Evolutionary conservation across 208 protist genomes (phyloP).

Genomic region (Strigomonas galati): DNA sequence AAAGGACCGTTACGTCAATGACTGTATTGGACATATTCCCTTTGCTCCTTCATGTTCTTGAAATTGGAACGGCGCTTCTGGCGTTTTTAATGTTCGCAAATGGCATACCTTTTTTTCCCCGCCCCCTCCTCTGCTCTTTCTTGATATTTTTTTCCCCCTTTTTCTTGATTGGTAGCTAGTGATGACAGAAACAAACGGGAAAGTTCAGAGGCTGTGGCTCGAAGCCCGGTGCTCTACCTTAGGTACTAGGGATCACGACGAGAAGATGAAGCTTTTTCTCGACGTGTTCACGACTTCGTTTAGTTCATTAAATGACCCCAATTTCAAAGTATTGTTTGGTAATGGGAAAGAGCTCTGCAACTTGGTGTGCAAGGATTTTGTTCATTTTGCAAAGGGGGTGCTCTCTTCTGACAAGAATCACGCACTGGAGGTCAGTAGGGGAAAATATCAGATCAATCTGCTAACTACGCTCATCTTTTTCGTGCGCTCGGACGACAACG

Average conservation of each 20-base stretch:
- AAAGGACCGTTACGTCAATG: too few relatives aligned
- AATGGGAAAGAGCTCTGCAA: conserved; percentile 28
- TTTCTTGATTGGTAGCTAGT: background rate
- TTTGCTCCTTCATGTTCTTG: too few relatives aligned
- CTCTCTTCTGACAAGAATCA: background rate
- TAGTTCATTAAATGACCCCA: conserved; percentile 22
- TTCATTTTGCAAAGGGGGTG: conserved; percentile 6
- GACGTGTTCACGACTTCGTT: conserved; percentile 28
- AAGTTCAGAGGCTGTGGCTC: conserved; percentile 45
- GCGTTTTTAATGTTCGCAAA: too few relatives aligned
- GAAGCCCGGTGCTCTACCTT: conserved; percentile 40
- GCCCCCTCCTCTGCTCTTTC: too few relatives aligned
- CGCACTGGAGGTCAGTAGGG: background rate
- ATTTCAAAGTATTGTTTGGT: conserved; percentile 38
- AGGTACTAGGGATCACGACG: conserved; percentile 20
- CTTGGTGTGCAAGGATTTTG: conserved; percentile 25
- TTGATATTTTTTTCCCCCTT: conserved; percentile 19
- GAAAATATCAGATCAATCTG: conserved; percentile 5
- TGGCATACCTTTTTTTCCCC: too few relatives aligned
- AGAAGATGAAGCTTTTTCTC: conserved; percentile 40
- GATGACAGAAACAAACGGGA: conserved; percentile 12
- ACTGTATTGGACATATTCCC: too few relatives aligned
- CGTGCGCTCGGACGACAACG: conserved; percentile 13
- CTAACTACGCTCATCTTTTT: conserved; percentile 10
- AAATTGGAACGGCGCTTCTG: too few relatives aligned